Evolutionary conservation across 306 rosid species (phyloP).

Genomic region (Argentina anserina): DNA sequence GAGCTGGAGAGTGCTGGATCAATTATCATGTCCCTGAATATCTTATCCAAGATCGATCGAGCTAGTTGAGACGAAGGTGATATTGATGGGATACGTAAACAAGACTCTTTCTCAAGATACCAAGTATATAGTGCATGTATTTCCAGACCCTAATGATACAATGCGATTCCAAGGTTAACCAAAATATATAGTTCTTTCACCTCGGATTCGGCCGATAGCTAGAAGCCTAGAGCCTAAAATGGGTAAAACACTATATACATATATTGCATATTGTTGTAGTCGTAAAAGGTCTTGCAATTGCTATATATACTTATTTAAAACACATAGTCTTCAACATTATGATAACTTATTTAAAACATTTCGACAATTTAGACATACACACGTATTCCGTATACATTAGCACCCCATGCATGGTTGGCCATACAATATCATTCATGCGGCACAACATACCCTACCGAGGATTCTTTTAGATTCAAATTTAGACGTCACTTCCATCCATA

Average conservation of each 20-base stretch:
- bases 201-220: too few species aligned
- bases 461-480: background rate
- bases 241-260: background rate
- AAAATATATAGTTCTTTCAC: too few species aligned
- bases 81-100: background rate
- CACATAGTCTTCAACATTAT: too few species aligned
- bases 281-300: background rate
- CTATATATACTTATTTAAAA: too few species aligned
- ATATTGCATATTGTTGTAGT: too few species aligned
- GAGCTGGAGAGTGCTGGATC: slow-evolving; percentile 12
- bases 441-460: background rate
- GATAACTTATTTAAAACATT: too few species aligned
- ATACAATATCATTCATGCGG: too few species aligned
- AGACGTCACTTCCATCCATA: background rate
- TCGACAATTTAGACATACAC: too few species aligned
- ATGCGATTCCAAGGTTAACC: too few species aligned
- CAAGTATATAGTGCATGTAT: background rate
- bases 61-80: background rate
- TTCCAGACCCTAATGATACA: too few species aligned
- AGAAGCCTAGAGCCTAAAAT: too few species aligned
- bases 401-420: background rate
- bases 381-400: too few species aligned
- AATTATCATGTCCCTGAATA: background rate
- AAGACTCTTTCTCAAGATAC: background rate
- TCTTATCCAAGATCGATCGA: background rate